Base-by-base conservation (phyloP, 2,329 filamentous ascomycete species). In the Massarina eburnea region DNA sequence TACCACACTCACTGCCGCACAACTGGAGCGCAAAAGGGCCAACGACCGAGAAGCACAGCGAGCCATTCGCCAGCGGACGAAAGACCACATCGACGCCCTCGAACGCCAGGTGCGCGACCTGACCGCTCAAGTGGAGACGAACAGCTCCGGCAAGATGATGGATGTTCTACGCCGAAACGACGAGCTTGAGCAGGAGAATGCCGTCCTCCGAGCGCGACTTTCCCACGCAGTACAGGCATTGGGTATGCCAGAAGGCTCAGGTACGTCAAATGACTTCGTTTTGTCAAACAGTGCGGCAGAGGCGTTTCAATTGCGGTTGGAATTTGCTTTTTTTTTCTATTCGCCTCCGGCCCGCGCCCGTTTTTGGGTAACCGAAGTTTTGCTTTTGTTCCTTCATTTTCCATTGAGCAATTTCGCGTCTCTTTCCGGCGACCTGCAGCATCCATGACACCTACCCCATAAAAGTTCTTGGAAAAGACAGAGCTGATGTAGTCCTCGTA, bases 31-130 rank as follows among this genome's bases (percentile, higher is more conserved):
- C 40, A 83, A 83, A 62, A 73, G 80, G 48, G 80, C 80, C 50
- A 82, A 82, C 62, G 80, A 83, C 61, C 73, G 80, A 50, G 80
- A 83, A 64, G 80, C 80, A 43, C 80, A 83, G 59, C 73, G 80
- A 53, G 80, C 79, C 39, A 83, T 82, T 53, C 76, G 80, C 22
- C 78, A 81, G 58, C 68, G 80, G 49, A 82, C 79, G 33, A 82
- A 80, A 53, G 78, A 81, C 52, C 79, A 81, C 60, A 82, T 82
- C 49, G 79, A 82, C 51, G 71, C 69, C 21, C 72, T 83, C n/a
- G 79, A 83, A 55, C 68, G 73, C 39, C 76, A 78, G 46, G 75
- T 82, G 37, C 73, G 73, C 34, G 79, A 81, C 36, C 69, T 82
- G 38, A 76, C 71, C 39, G 65, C 73, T 9, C 74, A 73, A 42